Conservation (phyloP, 2,329 filamentous ascomycete species). For the Achaetomium macrosporum region DNA sequence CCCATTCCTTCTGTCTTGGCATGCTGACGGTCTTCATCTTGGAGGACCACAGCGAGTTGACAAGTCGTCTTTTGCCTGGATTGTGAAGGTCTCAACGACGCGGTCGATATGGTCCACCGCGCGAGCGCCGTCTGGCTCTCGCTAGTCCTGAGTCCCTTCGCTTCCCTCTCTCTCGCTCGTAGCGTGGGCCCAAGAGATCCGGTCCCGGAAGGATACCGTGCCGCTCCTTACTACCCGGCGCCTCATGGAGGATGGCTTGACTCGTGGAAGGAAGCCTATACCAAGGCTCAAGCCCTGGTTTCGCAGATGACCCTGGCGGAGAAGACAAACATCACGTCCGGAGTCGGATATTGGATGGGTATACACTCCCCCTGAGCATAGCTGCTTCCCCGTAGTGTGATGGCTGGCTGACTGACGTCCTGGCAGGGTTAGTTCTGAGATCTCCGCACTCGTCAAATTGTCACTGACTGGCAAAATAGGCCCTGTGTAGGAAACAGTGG, state of each 20-base stretch:
- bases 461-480: constrained; percentile 28
- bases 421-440: constrained; percentile 17
- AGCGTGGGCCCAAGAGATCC: constrained; percentile 25
- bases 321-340: constrained; percentile 71
- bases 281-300: constrained; percentile 62
- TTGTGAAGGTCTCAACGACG: constrained; percentile 2
- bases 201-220: constrained; percentile 34
- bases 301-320: constrained; percentile 73
- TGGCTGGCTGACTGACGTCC: constrained; percentile 10
- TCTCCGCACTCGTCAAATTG: background rate
- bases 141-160: constrained; percentile 16
- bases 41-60: background rate
- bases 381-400: background rate
- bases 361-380: constrained; percentile 11
- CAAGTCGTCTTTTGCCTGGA: background rate
- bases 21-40: background rate
- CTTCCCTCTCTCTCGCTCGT: constrained; percentile 19
- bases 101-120: constrained; percentile 18
- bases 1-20: background rate
- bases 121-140: constrained; percentile 12
- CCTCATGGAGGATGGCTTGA: constrained; percentile 65
- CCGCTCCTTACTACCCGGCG: constrained; percentile 64
- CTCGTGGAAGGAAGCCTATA: constrained; percentile 64
- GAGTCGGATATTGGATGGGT: constrained; percentile 67
- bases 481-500: constrained; percentile 73